Evolutionary conservation across 306 rosid species (phyloP), one percentile per base, ranked within the genome.

Genomic region (Inga oerstediana): DNA sequence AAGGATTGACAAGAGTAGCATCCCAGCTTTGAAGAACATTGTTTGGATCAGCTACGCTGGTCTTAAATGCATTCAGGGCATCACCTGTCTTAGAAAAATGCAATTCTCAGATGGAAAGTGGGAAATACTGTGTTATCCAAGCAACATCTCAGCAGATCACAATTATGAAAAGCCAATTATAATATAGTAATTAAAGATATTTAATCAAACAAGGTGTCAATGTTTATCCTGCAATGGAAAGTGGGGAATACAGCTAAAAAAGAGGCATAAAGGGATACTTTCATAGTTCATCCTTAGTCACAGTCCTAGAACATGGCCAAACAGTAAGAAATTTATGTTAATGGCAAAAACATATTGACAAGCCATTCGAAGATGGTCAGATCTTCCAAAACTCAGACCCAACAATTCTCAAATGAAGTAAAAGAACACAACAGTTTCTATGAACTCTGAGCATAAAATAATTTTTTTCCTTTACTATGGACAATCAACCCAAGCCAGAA

Each of bases 11-110:
- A 16, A 90, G 89, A 6, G 90, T 83, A 37, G 90, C 8, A 87
- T 92, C 91, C 98, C 98, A 94, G 85, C 82, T 92, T 76, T 82
- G 88, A 58, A 94, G 85, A 74, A 85, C 90, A 82, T 46, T 67
- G 52, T 59, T 86, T 70, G 97, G 92, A 87, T 94, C 97, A 13
- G 0, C 52, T 82, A 94, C 37, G 80, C 12, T 82, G 69, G 77
- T 67, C 88, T 82, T 94, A 64, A 92, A 83, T 16, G 90, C 89
- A 79, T 43, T 78, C 83, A 94, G 83, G 34, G 94, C 98, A 74
- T 94, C 98, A 35, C 89, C 97, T 92, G 87, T 65, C 54, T 44
- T 37, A n/a, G 39, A 70, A n/a, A 5, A 27, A 22, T 20, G 19
- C 48, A 80, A 37, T 22, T 32, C 78, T 71, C 72, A 39, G 48